Evolutionary conservation across 2,329 filamentous ascomycete species (phyloP).

Genomic region (Penicillium thymicola): DNA sequence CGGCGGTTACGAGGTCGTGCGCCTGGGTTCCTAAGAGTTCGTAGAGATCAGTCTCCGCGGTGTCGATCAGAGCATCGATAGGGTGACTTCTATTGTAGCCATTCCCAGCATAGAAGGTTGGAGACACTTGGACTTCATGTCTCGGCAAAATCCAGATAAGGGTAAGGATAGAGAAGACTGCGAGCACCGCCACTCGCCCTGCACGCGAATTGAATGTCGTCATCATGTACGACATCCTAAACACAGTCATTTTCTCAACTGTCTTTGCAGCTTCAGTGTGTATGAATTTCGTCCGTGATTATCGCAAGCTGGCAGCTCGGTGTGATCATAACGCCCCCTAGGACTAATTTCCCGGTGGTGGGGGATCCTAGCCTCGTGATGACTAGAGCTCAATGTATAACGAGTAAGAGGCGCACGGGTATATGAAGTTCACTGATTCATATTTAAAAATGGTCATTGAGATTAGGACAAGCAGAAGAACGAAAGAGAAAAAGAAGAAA

Average conservation of each 20-base stretch:
- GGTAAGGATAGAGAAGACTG: background rate
- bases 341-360: background rate
- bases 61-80: constrained; percentile 18
- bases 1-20: constrained; percentile 36
- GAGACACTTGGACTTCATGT: background rate
- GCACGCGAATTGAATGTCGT: constrained; percentile 1
- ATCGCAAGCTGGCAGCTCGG: background rate
- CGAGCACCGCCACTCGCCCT: background rate
- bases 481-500: background rate
- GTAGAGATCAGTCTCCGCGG: constrained; percentile 14
- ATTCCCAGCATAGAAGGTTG: background rate
- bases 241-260: background rate
- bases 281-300: background rate
- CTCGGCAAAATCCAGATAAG: background rate
- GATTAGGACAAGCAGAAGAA: background rate
- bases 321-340: background rate
- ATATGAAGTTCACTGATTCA: background rate
- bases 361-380: background rate
- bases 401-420: background rate
- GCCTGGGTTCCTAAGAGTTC: constrained; percentile 30
- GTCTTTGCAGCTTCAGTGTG: background rate
- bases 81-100: constrained; percentile 10
- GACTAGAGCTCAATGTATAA: background rate
- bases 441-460: background rate
- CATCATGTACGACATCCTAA: background rate